Conservation (phyloP, 345 rosid species). For the Draba incana region DNA sequence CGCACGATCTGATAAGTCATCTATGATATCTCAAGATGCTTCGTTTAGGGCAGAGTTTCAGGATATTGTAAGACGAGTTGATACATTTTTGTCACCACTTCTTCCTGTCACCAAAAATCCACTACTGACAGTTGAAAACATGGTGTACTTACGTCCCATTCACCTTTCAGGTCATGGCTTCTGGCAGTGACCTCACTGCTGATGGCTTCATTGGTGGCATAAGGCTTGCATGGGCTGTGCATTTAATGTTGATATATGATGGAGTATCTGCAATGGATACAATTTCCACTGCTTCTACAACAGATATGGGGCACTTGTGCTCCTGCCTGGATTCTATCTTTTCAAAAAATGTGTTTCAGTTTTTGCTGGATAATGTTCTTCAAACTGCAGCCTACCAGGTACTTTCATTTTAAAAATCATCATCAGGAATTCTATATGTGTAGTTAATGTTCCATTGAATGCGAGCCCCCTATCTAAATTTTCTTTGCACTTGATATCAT, state of each 20-base stretch:
- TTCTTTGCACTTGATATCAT: conserved; percentile 15
- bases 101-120: conserved; percentile 19
- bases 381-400: conserved; percentile 92
- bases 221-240: conserved; percentile 92
- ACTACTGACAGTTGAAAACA: conserved; percentile 16
- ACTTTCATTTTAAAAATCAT: conserved; percentile 9
- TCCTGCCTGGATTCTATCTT: conserved; percentile 79
- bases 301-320: conserved; percentile 63
- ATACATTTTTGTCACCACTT: conserved; percentile 27
- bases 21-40: conserved; percentile 77
- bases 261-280: conserved; percentile 60
- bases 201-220: conserved; percentile 81
- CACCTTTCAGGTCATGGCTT: conserved; percentile 69
- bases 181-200: conserved; percentile 55
- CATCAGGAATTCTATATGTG: background rate
- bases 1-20: conserved; percentile 73
- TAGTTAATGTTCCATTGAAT: background rate
- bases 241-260: conserved; percentile 80
- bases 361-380: conserved; percentile 78
- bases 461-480: background rate
- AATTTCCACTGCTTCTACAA: conserved; percentile 54
- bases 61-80: conserved; percentile 69
- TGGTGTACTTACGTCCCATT: conserved; percentile 37
- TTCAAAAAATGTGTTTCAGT: conserved; percentile 77
- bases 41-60: conserved; percentile 83